Evolutionary conservation across 164 flowering plant genomes (phyloP).

Genomic region (Chloranthus sessilifolius): DNA sequence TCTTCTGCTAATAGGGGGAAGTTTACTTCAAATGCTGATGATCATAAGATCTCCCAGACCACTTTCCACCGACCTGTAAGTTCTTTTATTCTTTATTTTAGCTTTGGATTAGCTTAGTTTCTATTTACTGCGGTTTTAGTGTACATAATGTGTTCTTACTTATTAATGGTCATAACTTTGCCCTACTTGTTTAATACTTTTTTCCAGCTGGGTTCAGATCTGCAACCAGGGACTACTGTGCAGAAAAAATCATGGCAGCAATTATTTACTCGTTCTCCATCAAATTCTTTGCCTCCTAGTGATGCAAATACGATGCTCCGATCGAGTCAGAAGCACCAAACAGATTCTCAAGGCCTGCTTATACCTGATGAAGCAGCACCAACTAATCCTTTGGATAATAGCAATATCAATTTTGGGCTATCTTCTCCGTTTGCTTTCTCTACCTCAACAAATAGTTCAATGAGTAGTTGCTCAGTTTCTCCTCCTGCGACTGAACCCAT

Average conservation of each 20-base stretch:
- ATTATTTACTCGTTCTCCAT: constrained; percentile 63
- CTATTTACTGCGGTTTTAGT: neutral
- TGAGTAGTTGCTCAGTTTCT: constrained; percentile 35
- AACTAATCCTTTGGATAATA: constrained; percentile 40
- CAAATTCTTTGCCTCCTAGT: constrained; percentile 36
- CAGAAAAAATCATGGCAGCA: constrained; percentile 94
- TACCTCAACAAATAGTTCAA: constrained; percentile 31
- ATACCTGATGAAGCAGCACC: constrained; percentile 29
- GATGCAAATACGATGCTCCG: constrained; percentile 44
- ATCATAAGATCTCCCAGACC: constrained; percentile 29
- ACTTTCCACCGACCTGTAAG: constrained; percentile 49
- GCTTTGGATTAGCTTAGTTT: neutral
- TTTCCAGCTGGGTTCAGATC: constrained; percentile 42
- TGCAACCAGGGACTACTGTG: constrained; percentile 31
- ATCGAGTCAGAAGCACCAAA: constrained; percentile 37
- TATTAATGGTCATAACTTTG: no score
- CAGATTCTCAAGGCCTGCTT: constrained; percentile 33
- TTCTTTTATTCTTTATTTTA: constrained; percentile 11
- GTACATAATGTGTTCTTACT: no score
- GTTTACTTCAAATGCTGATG: constrained; percentile 37
- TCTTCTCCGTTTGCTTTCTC: constrained; percentile 53
- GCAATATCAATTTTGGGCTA: constrained; percentile 50
- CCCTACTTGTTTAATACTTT: constrained; percentile 5
- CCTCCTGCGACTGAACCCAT: constrained; percentile 35
- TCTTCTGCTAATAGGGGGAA: constrained; percentile 37